Conservation (phyloP, 2,329 filamentous ascomycete species). For the Cladosporium halotolerans region DNA sequence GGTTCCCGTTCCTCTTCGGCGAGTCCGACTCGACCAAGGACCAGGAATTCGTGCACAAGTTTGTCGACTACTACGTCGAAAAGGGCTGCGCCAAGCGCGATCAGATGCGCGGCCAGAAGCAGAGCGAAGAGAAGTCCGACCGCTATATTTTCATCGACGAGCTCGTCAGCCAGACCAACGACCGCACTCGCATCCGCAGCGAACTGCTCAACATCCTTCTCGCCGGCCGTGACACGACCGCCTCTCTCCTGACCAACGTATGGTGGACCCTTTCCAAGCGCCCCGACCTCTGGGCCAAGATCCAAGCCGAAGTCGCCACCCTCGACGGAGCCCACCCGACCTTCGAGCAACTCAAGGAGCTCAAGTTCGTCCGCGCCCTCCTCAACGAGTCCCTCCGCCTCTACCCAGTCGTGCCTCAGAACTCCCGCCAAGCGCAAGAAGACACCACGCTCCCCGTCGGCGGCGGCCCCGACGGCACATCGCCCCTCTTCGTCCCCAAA, state of each 20-base stretch:
- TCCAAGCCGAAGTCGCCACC: conserved; percentile 26
- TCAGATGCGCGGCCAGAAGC: conserved; percentile 28
- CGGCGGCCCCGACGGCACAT: conserved; percentile 45
- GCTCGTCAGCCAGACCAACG: conserved; percentile 40
- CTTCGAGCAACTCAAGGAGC: conserved; percentile 30
- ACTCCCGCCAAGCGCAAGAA: conserved; percentile 63
- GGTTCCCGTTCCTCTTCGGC: conserved; percentile 14
- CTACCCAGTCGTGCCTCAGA: conserved; percentile 74
- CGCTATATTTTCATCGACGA: conserved; percentile 47
- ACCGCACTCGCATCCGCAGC: conserved; percentile 42
- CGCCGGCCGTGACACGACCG: conserved; percentile 51
- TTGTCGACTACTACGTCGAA: conserved; percentile 45
- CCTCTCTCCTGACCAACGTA: conserved; percentile 44
- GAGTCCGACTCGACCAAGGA: conserved; percentile 24
- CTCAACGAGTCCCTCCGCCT: conserved; percentile 73
- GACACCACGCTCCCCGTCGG: conserved; percentile 70
- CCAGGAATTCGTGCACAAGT: conserved; percentile 37
- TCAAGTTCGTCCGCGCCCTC: conserved; percentile 46
- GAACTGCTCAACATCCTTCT: conserved; percentile 48
- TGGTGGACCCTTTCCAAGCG: conserved; percentile 31
- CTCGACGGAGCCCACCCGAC: conserved; percentile 35
- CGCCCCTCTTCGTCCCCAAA: conserved; percentile 60
- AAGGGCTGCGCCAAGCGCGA: conserved; percentile 34
- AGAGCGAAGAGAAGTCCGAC: conserved; percentile 25
- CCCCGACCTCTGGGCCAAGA: conserved; percentile 25